Conservation (phyloP, 83 land plant species). For the Larix sibirica region DNA sequence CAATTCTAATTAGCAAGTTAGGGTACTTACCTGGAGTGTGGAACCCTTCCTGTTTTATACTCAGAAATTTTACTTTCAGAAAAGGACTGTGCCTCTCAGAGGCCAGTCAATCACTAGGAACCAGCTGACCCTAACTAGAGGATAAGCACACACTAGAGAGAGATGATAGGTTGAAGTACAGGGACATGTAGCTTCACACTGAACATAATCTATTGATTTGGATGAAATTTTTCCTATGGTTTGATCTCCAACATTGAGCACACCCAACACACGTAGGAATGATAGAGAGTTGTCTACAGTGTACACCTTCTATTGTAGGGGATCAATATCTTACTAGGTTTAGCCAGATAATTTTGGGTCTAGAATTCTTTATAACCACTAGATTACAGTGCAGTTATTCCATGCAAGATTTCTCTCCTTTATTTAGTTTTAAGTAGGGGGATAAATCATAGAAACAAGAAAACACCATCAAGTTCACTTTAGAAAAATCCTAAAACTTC, state of each 20-base stretch:
- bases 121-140: no score
- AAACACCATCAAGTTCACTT: not conserved
- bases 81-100: no score
- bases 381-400: conserved; percentile 81
- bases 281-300: conserved; percentile 13
- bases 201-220: conserved; percentile 11
- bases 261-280: not conserved
- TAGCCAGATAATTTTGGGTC: conserved; percentile 70
- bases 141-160: no score
- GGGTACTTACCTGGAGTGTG: no score
- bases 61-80: no score
- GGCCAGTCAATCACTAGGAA: no score
- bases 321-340: conserved; percentile 44
- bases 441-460: not conserved
- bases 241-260: conserved; percentile 9
- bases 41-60: no score
- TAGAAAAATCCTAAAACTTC: not conserved
- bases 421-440: conserved; percentile 50
- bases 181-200: no score
- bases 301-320: conserved; percentile 23
- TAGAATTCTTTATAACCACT: conserved; percentile 65
- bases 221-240: conserved; percentile 8
- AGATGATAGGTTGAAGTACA: no score
- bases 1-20: no score
- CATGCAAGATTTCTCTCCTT: conserved; percentile 72